Evolutionary conservation across 208 protist genomes (phyloP).

Genomic region (Crithidia expoeki): DNA sequence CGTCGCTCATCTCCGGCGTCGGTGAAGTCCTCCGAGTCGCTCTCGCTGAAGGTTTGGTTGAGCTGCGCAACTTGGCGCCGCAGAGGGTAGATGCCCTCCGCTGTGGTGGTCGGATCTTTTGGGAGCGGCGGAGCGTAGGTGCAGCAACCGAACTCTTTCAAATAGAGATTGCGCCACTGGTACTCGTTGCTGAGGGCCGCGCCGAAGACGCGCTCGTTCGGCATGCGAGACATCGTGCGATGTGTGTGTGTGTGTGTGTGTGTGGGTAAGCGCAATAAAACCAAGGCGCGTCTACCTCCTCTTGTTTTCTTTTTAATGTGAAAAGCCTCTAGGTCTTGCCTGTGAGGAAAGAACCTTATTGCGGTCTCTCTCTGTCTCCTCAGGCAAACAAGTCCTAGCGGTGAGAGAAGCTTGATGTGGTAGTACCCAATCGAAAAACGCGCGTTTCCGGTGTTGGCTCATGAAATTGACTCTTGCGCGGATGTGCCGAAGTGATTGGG

Average conservation of each 20-base stretch:
- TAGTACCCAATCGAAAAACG: no score
- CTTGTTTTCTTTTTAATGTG: neutral
- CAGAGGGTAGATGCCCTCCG: constrained; percentile 27
- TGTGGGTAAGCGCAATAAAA: neutral
- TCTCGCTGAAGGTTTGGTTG: constrained; percentile 18
- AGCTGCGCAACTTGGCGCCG: constrained; percentile 24
- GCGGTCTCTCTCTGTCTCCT: no score
- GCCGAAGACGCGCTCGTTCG: constrained; percentile 34
- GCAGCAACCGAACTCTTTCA: constrained; percentile 69
- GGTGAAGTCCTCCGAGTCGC: constrained; percentile 14
- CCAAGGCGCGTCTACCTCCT: neutral
- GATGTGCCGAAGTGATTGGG: no score
- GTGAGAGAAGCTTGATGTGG: no score
- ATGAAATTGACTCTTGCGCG: no score
- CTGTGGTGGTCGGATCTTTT: constrained; percentile 59
- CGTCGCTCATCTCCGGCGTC: constrained; percentile 17
- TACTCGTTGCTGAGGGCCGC: constrained; percentile 74
- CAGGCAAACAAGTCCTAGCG: no score
- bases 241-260: neutral
- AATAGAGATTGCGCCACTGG: constrained; percentile 86
- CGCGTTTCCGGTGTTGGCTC: no score
- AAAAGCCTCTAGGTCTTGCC: no score
- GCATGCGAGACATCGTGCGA: constrained; percentile 8
- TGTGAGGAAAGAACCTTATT: no score
- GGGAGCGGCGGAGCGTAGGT: constrained; percentile 80